Conservation (phyloP, 2,329 filamentous ascomycete species). For the Aspergillus fischeri region DNA sequence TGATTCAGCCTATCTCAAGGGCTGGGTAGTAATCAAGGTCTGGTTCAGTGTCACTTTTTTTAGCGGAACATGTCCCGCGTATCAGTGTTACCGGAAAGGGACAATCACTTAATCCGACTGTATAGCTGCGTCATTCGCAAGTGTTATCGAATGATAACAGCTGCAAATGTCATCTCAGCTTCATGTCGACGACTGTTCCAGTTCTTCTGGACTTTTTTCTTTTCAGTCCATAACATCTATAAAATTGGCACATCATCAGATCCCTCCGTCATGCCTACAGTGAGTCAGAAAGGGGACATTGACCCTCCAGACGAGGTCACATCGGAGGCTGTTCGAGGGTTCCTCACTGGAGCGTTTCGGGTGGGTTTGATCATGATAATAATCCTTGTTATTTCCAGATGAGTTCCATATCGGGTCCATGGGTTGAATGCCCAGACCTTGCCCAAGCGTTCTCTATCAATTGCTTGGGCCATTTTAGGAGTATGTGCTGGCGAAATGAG, state of each 20-base stretch:
- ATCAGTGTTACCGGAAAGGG: neutral
- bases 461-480: no score
- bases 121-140: neutral
- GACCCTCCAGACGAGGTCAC: slow-evolving; percentile 42
- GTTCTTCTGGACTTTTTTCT: neutral
- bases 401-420: neutral
- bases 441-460: no score
- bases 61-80: neutral
- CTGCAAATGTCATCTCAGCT: neutral
- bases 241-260: neutral
- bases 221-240: neutral
- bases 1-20: neutral
- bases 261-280: slow-evolving; percentile 28
- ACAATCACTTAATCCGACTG: neutral
- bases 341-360: slow-evolving; percentile 41
- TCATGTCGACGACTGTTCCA: neutral
- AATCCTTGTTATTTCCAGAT: neutral
- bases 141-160: neutral
- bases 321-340: slow-evolving; percentile 38
- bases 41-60: neutral
- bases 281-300: slow-evolving; percentile 31
- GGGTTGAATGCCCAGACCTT: no score
- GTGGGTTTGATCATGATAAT: slow-evolving; percentile 24
- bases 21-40: neutral
- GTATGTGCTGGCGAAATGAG: neutral